These are phyloP conservation scores for Saccharomycopsis fermentans DNA, from an alignment of 805 yeast genomes.

Conservation along the genomic window DNA sequence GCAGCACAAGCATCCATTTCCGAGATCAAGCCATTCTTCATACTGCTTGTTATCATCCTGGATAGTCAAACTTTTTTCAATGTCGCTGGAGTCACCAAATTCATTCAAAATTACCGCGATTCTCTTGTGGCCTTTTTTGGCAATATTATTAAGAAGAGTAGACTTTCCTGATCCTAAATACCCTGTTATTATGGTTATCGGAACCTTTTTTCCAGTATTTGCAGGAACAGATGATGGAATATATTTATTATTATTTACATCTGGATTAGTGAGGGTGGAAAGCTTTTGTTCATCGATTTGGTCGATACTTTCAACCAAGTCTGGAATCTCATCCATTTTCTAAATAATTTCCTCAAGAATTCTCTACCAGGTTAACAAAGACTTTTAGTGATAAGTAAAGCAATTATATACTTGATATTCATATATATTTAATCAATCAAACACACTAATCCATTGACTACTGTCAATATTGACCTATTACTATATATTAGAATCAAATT, in stretches of 20 bases:
- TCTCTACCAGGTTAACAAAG: not conserved
- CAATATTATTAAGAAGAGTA: conserved; percentile 68
- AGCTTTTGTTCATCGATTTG: conserved; percentile 17
- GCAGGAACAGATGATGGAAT: not conserved
- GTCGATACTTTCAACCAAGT: conserved; percentile 26
- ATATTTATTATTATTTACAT: conserved; percentile 4
- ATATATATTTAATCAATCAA: no score
- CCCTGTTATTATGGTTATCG: conserved; percentile 89
- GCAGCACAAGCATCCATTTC: conserved; percentile 95
- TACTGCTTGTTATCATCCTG: conserved; percentile 43
- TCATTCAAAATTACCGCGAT: conserved; percentile 89
- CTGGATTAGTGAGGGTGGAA: conserved; percentile 9
- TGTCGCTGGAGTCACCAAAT: conserved; percentile 82
- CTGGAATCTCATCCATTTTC: conserved; percentile 25
- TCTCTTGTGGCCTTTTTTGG: conserved; percentile 56
- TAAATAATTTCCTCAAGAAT: not conserved
- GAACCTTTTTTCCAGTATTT: conserved; percentile 43
- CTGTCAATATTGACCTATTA: no score
- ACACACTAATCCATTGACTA: no score
- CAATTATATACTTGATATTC: no score
- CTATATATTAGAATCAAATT: not conserved
- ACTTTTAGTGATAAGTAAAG: not conserved
- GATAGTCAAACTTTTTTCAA: conserved; percentile 78
- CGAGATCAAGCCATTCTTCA: conserved; percentile 93
- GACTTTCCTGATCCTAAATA: conserved; percentile 93